Percentiles rank a stretch among this genome's conserved stretches.
phyloP scores from a whole-genome alignment of 495 filamentous ascomycete genomes.

The Tuber umbilicatum region DNA sequence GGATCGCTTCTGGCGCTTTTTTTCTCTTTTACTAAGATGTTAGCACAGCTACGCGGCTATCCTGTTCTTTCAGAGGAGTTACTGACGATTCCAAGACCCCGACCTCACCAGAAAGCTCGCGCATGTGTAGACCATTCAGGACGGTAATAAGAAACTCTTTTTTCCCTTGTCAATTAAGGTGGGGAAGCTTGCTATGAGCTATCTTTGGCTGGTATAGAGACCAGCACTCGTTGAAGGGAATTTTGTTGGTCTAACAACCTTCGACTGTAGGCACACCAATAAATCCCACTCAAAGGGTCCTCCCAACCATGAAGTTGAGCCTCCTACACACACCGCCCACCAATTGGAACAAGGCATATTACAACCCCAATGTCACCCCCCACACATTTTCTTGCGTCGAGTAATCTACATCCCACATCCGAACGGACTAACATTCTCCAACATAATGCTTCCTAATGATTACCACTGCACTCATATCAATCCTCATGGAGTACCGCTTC shows the following conservation, averaged over 20 bases:
- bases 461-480: neutral
- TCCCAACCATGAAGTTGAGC: neutral
- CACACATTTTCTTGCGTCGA: neutral
- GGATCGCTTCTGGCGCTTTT: conserved; percentile 47
- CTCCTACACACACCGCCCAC: neutral
- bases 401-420: neutral
- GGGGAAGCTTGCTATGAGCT: neutral
- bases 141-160: neutral
- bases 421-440: neutral
- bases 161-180: neutral
- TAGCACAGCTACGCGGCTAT: conserved; percentile 1
- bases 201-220: neutral
- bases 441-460: neutral
- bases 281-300: conserved; percentile 13
- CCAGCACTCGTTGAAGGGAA: conserved; percentile 3
- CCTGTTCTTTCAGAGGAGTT: neutral
- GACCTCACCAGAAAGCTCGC: conserved; percentile 59
- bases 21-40: neutral
- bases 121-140: conserved; percentile 43
- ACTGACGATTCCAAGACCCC: conserved; percentile 56
- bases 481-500: neutral
- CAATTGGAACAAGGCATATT: neutral
- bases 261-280: neutral
- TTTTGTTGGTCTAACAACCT: conserved; percentile 11
- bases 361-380: neutral